Base-by-base conservation (phyloP, 805 yeast genomes). In the Millerozyma acaciae region DNA sequence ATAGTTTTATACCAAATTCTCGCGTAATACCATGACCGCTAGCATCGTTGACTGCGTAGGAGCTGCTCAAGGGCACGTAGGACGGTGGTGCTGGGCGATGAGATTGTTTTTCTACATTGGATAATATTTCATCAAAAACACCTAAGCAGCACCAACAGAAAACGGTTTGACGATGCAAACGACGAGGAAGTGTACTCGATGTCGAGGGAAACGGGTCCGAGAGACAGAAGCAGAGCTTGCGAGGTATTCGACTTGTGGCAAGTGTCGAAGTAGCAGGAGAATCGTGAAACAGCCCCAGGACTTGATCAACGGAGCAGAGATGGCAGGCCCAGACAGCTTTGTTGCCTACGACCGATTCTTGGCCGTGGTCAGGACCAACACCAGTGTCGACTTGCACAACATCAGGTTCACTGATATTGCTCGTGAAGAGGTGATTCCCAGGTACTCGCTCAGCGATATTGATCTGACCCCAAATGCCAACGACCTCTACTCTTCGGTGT, bases 171-270 rank as follows among this genome's bases (percentile, higher is more conserved):
- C 3, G 18, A 25, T 25, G 28, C 18, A 25, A 6, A 15, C 9
- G 14, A 16, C 16, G 12, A 26, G 21, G 19, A 32, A 32, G 17
- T 34, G 38, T n/a, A 30, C 38, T 5, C 30, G 38, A 18, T 34
- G 38, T 20, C 32, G 38, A 26, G 29, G 14, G 16, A 34, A 34
- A 16, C 25, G 38, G 10, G 12, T 17, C 2, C 17, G 21, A 13
- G 42, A 38, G 22, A 26, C 30, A 14, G 36, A 35, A 24, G 13
- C 12, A 17, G 38, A 34, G n/a, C 19, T 34, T 8, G 20, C 19
- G 16, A 29, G 26, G 19, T 34, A 34, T 20, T 24, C 32, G 16
- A 34, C 38, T 3, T 34, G 38, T 25, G 20, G 25, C 9, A 34
- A 30, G 19, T 34, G 38, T 16, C 28, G 38, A 26, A 25, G 26